Evolutionary conservation across 1,139 yeast species (phyloP).

Genomic region (Candida sojae): DNA sequence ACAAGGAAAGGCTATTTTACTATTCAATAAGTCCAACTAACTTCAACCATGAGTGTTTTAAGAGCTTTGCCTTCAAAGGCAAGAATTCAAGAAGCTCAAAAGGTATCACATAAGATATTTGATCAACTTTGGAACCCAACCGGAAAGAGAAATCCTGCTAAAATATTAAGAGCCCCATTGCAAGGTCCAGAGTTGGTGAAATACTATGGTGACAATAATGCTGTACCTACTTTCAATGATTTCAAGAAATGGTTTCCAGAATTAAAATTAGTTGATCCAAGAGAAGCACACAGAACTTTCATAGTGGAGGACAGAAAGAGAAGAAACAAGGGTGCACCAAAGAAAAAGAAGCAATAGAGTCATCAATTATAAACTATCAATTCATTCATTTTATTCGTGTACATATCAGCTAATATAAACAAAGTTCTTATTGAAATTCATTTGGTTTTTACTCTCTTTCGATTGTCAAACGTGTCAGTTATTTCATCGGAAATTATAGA

Average conservation of each 20-base stretch:
- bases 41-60: conserved; percentile 12
- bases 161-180: conserved; percentile 69
- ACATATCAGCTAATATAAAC: conserved; percentile 2
- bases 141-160: conserved; percentile 71
- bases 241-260: conserved; percentile 59
- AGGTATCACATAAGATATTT: conserved; percentile 33
- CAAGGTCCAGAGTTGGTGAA: conserved; percentile 72
- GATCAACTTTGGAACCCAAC: conserved; percentile 60
- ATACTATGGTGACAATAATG: conserved; percentile 75
- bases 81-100: conserved; percentile 31
- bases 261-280: conserved; percentile 66
- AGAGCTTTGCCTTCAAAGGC: conserved; percentile 27
- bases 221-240: conserved; percentile 62
- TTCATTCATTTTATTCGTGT: conserved; percentile 8
- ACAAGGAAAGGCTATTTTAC: background rate
- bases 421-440: background rate
- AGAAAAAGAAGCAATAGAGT: conserved; percentile 50
- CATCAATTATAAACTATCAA: background rate
- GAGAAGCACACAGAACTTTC: conserved; percentile 67
- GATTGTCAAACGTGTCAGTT: conserved; percentile 32
- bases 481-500: conserved; percentile 22
- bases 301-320: conserved; percentile 72
- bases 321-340: conserved; percentile 93
- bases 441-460: conserved; percentile 18
- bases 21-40: background rate